Percentiles rank a stretch among this genome's conserved stretches.
Evolutionary conservation across 2,329 filamentous ascomycete species (phyloP).

Genomic region (Rachicladosporium sp.): DNA sequence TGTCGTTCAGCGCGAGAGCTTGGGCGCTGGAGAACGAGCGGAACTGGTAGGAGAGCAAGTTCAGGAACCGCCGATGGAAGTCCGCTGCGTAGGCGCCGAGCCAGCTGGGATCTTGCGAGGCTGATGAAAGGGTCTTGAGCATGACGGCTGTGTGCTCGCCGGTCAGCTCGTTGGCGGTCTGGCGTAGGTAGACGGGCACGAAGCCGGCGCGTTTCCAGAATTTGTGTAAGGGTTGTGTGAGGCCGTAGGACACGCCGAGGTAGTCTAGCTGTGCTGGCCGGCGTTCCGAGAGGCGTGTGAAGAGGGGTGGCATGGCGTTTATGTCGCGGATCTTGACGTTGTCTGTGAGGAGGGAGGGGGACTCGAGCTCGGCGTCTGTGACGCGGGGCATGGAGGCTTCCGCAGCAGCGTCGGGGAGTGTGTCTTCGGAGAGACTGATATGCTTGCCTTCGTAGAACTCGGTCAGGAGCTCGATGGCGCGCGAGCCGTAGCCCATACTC

Average conservation of each 20-base stretch:
- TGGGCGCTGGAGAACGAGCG: constrained; percentile 64
- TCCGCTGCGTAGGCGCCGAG: constrained; percentile 82
- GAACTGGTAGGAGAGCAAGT: constrained; percentile 86
- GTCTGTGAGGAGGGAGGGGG: constrained; percentile 66
- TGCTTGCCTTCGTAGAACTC: constrained; percentile 97
- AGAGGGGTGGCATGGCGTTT: constrained; percentile 82
- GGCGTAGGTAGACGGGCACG: constrained; percentile 80
- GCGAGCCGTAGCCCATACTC: constrained; percentile 84
- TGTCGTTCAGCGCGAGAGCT: constrained; percentile 79
- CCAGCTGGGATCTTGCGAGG: constrained; percentile 63
- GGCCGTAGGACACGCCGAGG: constrained; percentile 85
- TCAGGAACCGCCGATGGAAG: constrained; percentile 88
- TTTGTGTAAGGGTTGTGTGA: constrained; percentile 77
- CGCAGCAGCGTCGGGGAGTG: constrained; percentile 27
- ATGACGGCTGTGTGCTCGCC: constrained; percentile 98
- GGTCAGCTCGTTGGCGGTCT: constrained; percentile 91
- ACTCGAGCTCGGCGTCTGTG: constrained; percentile 69
- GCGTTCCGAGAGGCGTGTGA: constrained; percentile 75
- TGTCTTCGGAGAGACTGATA: constrained; percentile 63
- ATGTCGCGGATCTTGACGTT: constrained; percentile 85
- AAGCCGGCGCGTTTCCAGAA: constrained; percentile 92
- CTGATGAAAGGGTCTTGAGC: constrained; percentile 61
- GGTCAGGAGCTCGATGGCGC: constrained; percentile 71
- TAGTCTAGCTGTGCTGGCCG: constrained; percentile 76
- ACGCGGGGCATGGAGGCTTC: constrained; percentile 56